Evolutionary conservation across 106 monocot species (phyloP).

Genomic region (Dendrobium chrysotoxum): DNA sequence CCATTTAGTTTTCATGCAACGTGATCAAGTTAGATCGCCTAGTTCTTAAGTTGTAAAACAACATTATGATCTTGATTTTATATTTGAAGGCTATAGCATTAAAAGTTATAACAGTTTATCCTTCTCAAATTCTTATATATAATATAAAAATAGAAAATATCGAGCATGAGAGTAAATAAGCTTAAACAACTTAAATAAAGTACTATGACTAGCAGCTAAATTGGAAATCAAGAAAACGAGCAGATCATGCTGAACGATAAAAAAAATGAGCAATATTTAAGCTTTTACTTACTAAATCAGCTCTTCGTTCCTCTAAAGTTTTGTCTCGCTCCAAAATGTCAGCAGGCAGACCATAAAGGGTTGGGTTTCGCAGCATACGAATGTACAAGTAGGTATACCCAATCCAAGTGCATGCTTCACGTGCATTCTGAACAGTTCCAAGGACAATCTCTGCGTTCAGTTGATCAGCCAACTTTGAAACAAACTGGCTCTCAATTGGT

Average conservation of each 20-base stretch:
- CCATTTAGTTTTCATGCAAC: background rate
- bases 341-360: conserved; percentile 81
- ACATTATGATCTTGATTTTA: background rate
- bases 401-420: conserved; percentile 94
- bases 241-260: background rate
- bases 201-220: background rate
- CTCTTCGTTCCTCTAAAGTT: conserved; percentile 87
- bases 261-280: background rate
- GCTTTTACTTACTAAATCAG: conserved; percentile 66
- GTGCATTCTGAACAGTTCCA: conserved; percentile 95
- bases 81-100: background rate
- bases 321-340: conserved; percentile 73
- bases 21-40: background rate
- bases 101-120: background rate
- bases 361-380: conserved; percentile 86
- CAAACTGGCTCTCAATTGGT: conserved; percentile 97
- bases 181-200: background rate
- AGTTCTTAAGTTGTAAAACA: background rate
- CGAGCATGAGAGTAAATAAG: background rate
- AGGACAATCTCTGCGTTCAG: conserved; percentile 98
- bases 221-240: background rate
- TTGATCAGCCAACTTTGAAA: conserved; percentile 95
- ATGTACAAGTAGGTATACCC: conserved; percentile 93
- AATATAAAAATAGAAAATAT: background rate
- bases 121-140: background rate